These are phyloP conservation scores for Ophiosphaerella korrae DNA, from an alignment of 2,329 filamentous ascomycete species.

Conservation along the genomic window DNA sequence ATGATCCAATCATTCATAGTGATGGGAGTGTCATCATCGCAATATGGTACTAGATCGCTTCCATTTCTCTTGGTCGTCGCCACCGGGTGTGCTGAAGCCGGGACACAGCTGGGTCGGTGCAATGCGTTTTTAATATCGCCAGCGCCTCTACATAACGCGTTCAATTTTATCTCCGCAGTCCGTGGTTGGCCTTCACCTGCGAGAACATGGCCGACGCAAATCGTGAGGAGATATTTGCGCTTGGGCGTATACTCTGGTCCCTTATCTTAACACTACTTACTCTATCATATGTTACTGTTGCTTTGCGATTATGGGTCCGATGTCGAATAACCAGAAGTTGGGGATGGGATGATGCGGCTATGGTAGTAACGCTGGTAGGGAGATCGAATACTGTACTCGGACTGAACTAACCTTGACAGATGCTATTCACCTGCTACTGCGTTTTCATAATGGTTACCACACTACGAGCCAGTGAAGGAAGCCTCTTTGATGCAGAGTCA, in stretches of 20 bases:
- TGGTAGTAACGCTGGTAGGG: constrained; percentile 36
- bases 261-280: constrained; percentile 35
- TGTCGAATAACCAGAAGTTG: constrained; percentile 39
- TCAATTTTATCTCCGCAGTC: constrained; percentile 9
- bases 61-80: constrained; percentile 12
- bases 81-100: constrained; percentile 16
- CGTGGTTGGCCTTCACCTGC: constrained; percentile 8
- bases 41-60: constrained; percentile 19
- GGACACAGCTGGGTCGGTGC: neutral
- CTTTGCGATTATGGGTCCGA: constrained; percentile 40
- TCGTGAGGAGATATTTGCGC: constrained; percentile 21
- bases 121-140: constrained; percentile 19
- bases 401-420: constrained; percentile 8
- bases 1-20: constrained; percentile 14
- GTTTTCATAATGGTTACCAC: constrained; percentile 31
- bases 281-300: constrained; percentile 35
- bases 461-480: constrained; percentile 8
- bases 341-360: constrained; percentile 42
- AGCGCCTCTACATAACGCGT: constrained; percentile 8
- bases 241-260: constrained; percentile 25
- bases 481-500: constrained; percentile 16
- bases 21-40: constrained; percentile 2
- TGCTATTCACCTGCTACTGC: constrained; percentile 36
- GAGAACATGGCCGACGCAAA: constrained; percentile 10
- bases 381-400: neutral